A percentile compares a stretch with the other conserved stretches of the same genome.
phyloP scores from a whole-genome alignment of 768 basidiomycete species.

The Suillus brevipes region DNA sequence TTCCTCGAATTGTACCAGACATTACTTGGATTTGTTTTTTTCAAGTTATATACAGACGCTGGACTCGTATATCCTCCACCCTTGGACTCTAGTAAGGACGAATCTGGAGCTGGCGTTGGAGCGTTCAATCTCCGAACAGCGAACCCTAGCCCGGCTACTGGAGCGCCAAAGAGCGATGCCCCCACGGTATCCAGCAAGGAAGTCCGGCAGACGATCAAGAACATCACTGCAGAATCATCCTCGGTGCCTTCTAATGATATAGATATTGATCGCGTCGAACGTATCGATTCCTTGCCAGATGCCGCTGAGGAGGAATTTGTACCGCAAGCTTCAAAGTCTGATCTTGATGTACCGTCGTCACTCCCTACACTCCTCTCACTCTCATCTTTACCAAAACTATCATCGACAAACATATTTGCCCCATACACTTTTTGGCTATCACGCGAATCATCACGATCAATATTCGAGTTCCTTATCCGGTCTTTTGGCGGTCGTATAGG shows the following conservation, averaged over 20 bases:
- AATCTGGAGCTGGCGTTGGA: slow-evolving; percentile 82
- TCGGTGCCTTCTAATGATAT: slow-evolving; percentile 35
- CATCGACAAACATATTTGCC: slow-evolving; percentile 68
- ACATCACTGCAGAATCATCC: slow-evolving; percentile 32
- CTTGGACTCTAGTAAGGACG: slow-evolving; percentile 79
- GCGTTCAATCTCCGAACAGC: slow-evolving; percentile 75
- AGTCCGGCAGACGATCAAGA: slow-evolving; percentile 50
- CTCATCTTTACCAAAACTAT: slow-evolving; percentile 56
- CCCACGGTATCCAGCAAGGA: slow-evolving; percentile 56
- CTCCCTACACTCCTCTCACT: slow-evolving; percentile 73
- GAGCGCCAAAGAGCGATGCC: slow-evolving; percentile 15
- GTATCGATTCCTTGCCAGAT: slow-evolving; percentile 31
- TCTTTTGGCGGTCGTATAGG: slow-evolving; percentile 92
- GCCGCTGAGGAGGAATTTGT: slow-evolving; percentile 66
- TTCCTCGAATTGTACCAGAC: slow-evolving; percentile 99
- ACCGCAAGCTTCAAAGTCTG: slow-evolving; percentile 53
- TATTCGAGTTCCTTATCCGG: slow-evolving; percentile 93
- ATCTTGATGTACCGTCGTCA: slow-evolving; percentile 42
- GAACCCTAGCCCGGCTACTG: slow-evolving; percentile 25
- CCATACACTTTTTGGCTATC: slow-evolving; percentile 93
- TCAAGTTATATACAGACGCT: slow-evolving; percentile 96
- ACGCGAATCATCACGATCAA: slow-evolving; percentile 84
- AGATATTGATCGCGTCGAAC: slow-evolving; percentile 39
- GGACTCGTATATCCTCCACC: slow-evolving; percentile 96
- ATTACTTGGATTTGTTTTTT: slow-evolving; percentile 90